A percentile compares a stretch with the other conserved stretches of the same genome.
These are phyloP conservation scores for Xylaria longipes DNA, from an alignment of 495 filamentous ascomycete species.

Conservation along the genomic window DNA sequence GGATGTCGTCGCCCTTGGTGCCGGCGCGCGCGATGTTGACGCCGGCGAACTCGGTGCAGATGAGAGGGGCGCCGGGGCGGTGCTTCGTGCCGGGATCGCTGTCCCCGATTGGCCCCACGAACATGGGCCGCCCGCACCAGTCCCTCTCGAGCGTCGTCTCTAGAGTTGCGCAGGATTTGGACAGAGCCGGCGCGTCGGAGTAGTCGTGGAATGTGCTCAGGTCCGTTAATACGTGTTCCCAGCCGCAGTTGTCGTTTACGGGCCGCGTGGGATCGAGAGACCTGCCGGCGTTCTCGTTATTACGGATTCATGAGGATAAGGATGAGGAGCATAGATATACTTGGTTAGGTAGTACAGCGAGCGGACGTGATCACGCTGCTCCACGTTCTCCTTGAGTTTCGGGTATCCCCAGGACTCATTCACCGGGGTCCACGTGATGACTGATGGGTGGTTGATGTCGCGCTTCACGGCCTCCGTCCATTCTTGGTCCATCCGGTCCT, in stretches of 20 bases:
- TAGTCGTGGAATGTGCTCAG: conserved; percentile 69
- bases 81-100: conserved; percentile 54
- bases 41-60: conserved; percentile 66
- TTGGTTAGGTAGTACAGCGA: conserved; percentile 65
- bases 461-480: conserved; percentile 63
- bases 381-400: conserved; percentile 53
- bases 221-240: conserved; percentile 65
- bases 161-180: conserved; percentile 52
- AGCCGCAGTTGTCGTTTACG: conserved; percentile 70
- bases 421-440: conserved; percentile 68
- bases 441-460: conserved; percentile 64
- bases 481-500: conserved; percentile 60
- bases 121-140: conserved; percentile 52
- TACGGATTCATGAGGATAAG: background rate
- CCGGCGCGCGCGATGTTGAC: conserved; percentile 59
- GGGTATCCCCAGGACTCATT: conserved; percentile 69
- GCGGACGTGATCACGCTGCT: conserved; percentile 65
- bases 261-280: conserved; percentile 61
- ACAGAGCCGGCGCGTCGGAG: conserved; percentile 55
- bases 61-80: conserved; percentile 56
- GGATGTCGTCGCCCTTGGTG: conserved; percentile 37
- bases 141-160: conserved; percentile 55
- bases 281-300: conserved; percentile 39
- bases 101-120: conserved; percentile 47
- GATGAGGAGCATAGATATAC: conserved; percentile 39